phyloP scores from a whole-genome alignment of 331 rosid species.

The Spiraea crenata region DNA sequence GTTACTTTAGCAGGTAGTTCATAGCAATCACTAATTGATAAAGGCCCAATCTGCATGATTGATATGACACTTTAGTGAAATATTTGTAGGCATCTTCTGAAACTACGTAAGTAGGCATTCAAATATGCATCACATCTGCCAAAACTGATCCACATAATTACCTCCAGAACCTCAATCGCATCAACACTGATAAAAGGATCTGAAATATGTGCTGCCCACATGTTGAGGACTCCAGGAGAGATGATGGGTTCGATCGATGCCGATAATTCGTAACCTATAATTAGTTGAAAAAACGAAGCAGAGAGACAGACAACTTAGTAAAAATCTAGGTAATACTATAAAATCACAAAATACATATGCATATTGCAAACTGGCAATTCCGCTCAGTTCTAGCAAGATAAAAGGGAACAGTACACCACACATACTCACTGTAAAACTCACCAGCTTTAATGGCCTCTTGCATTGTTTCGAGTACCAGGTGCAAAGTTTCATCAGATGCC shows the following conservation, averaged over 20 bases:
- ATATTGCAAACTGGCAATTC: background rate
- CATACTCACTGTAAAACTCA: conserved; percentile 23
- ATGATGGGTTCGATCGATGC: conserved; percentile 60
- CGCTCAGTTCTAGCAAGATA: background rate
- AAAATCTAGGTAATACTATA: background rate
- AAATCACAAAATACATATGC: background rate
- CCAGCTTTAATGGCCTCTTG: conserved; percentile 80
- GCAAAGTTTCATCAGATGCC: conserved; percentile 94
- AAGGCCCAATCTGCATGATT: background rate
- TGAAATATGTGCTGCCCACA: conserved; percentile 78
- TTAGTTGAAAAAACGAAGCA: conserved; percentile 15
- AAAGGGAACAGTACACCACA: background rate
- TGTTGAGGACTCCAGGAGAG: conserved; percentile 80
- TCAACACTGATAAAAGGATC: conserved; percentile 96
- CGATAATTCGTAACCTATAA: conserved; percentile 63
- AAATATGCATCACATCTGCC: conserved; percentile 17
- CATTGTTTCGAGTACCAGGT: conserved; percentile 89
- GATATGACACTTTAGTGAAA: background rate
- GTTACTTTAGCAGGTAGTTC: conserved; percentile 15
- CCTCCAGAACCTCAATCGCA: conserved; percentile 95
- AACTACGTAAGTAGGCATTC: conserved; percentile 4
- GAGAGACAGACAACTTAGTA: conserved; percentile 21
- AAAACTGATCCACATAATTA: conserved; percentile 31
- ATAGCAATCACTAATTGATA: background rate
- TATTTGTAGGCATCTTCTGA: background rate